Evolutionary conservation across 805 yeast genomes (phyloP), one percentile per base, ranked within the genome.

Genomic region (Starmera caribaea): DNA sequence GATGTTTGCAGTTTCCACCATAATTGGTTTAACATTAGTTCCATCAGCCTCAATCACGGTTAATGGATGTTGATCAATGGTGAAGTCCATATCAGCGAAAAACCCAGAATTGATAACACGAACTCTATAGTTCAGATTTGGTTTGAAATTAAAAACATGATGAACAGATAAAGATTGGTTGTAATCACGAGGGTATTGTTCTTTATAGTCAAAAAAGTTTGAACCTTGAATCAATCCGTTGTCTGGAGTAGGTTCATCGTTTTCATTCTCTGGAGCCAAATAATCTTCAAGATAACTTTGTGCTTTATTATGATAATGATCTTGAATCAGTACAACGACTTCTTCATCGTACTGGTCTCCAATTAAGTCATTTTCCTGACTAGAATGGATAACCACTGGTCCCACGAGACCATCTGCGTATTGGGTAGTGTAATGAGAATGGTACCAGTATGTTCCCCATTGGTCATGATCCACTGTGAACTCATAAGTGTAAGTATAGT

Each of bases 361-460:
- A 14, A 63, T 54, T 35, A 64, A 66, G 34, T 54, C 51, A 15
- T 54, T 55, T 14, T 59, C 65, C 9, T 66, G 62, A 38, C 47
- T 47, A 3, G 58, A 49, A 38, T 67, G 71, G n/a, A 75, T 61
- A n/a, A 72, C 65, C 31, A 74, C 47, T 1, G 76, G 75, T 1
- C 79, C 80, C 14, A 60, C 59, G 0, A 74, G 48, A 1, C 79
- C 79, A 40, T 71, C 73, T 6, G 68, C 61, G 40, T 66, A 59
- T 44, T 73, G 74, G 1, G 71, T 64, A 11, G 67, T 50, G 43
- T 57, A 64, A 43, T 74, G 80, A 3, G 77, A 66, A 47, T 74
- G 81, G 52, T 73, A 74, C 80, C 80, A 74, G 40, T 62, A 68
- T 0, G 76, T 69, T 0, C 81, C 81, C 41, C 62, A 59, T 41